phyloP scores from a whole-genome alignment of 768 basidiomycete species.

The Trametes villosa region DNA sequence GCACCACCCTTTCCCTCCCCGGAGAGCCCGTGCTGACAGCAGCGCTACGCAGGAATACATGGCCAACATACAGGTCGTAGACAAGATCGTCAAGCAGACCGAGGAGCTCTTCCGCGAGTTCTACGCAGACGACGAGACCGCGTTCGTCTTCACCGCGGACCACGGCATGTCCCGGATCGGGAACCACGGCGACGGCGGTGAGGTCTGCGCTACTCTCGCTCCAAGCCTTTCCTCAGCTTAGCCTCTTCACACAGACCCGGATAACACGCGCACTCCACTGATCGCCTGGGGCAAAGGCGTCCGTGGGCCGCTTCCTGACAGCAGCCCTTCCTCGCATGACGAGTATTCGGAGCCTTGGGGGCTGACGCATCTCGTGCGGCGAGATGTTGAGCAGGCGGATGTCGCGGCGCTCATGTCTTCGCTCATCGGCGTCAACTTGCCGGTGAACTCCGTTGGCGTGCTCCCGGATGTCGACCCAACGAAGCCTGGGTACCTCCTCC shows the following conservation, averaged over 20 bases:
- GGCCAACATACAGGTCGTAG: slow-evolving; percentile 81
- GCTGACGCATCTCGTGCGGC: slow-evolving; percentile 58
- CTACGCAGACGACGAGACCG: slow-evolving; percentile 70
- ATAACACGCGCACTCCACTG: slow-evolving; percentile 85
- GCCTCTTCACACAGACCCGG: slow-evolving; percentile 62
- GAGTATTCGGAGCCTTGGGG: slow-evolving; percentile 69
- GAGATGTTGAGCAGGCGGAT: slow-evolving; percentile 86
- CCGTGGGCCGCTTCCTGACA: slow-evolving; percentile 66
- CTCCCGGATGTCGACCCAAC: slow-evolving; percentile 74
- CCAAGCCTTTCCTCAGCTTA: slow-evolving; percentile 1
- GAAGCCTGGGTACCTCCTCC: slow-evolving; percentile 59
- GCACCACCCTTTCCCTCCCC: slow-evolving; percentile 3
- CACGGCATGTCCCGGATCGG: slow-evolving; percentile 91
- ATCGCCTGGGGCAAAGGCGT: slow-evolving; percentile 84
- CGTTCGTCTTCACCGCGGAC: slow-evolving; percentile 83
- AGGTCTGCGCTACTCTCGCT: slow-evolving; percentile 9
- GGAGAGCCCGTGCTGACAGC: not conserved
- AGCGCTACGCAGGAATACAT: slow-evolving; percentile 69
- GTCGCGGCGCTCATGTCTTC: slow-evolving; percentile 78
- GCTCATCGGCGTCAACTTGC: slow-evolving; percentile 73
- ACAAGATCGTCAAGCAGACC: slow-evolving; percentile 68
- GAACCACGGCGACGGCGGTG: slow-evolving; percentile 86
- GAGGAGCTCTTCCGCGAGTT: slow-evolving; percentile 66
- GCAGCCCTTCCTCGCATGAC: slow-evolving; percentile 62
- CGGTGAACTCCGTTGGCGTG: slow-evolving; percentile 82